phyloP scores from a whole-genome alignment of 1,284 basidiomycete genomes.

The Wolfiporia cocos region DNA sequence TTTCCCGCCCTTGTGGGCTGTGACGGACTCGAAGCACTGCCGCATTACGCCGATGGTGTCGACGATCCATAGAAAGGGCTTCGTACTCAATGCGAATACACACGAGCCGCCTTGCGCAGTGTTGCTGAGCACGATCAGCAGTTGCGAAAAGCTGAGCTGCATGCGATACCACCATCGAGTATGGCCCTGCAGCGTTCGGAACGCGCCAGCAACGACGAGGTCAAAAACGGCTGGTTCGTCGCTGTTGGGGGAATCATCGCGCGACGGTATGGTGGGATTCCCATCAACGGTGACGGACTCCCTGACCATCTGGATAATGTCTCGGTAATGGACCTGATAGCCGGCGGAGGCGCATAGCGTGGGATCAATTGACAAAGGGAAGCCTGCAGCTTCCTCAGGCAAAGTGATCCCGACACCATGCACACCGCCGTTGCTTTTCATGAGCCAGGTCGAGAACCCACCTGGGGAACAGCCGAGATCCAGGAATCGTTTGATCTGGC shows the following conservation, averaged over 20 bases:
- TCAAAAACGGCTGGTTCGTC: slow-evolving; percentile 6
- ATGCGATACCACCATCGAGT: slow-evolving; percentile 5
- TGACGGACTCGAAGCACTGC: slow-evolving; percentile 7
- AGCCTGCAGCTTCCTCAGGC: slow-evolving; percentile 10
- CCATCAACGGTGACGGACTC: neutral
- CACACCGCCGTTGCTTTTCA: slow-evolving; percentile 11
- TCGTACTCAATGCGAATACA: slow-evolving; percentile 12
- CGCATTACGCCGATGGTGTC: slow-evolving; percentile 12
- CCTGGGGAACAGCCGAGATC: slow-evolving; percentile 19
- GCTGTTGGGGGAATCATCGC: neutral
- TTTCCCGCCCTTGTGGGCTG: slow-evolving; percentile 7
- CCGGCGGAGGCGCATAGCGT: neutral
- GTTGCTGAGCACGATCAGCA: slow-evolving; percentile 10
- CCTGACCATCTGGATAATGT: slow-evolving; percentile 8
- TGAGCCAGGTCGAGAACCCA: slow-evolving; percentile 16
- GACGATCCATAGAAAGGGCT: slow-evolving; percentile 12
- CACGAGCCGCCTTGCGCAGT: slow-evolving; percentile 8
- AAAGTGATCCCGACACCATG: slow-evolving; percentile 15
- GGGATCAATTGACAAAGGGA: slow-evolving; percentile 4
- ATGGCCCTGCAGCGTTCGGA: slow-evolving; percentile 9
- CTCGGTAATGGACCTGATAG: slow-evolving; percentile 7
- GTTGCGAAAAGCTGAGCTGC: slow-evolving; percentile 9
- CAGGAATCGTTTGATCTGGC: slow-evolving; percentile 11
- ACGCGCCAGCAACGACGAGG: slow-evolving; percentile 15
- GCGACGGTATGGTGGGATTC: neutral